Evolutionary conservation across 2,329 filamentous ascomycete genomes (phyloP).

Genomic region (Cladophialophora immunda): DNA sequence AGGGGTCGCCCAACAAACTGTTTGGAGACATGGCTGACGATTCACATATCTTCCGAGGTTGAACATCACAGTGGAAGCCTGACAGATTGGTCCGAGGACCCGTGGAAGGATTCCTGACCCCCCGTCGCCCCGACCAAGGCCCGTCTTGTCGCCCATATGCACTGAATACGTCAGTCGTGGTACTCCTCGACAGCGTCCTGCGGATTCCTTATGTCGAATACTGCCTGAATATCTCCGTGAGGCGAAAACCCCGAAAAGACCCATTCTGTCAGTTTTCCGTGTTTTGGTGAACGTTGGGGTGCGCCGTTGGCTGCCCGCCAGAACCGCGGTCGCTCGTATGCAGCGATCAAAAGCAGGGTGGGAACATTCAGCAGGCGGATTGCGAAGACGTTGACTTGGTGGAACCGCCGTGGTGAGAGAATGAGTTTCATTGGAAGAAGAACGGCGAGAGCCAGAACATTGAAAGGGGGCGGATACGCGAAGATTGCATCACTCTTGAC

Average conservation of each 20-base stretch:
- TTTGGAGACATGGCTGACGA: no score
- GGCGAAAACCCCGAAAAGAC: constrained; percentile 73
- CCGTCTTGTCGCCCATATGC: background rate
- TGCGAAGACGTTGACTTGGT: constrained; percentile 83
- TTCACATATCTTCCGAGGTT: no score
- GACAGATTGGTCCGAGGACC: no score
- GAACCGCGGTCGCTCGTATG: constrained; percentile 49
- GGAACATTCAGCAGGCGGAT: constrained; percentile 79
- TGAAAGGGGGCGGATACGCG: constrained; percentile 76
- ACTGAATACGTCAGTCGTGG: background rate
- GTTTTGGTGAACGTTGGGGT: constrained; percentile 62
- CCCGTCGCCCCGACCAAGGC: background rate
- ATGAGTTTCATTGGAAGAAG: constrained; percentile 71
- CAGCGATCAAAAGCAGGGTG: constrained; percentile 73
- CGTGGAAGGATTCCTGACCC: background rate
- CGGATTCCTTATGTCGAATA: constrained; percentile 76
- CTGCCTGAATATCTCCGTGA: constrained; percentile 75
- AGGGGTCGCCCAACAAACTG: no score
- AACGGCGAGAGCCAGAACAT: background rate
- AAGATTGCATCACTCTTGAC: constrained; percentile 86
- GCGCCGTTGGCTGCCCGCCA: background rate
- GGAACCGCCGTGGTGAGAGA: constrained; percentile 84
- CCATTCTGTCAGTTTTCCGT: constrained; percentile 61
- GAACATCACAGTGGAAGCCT: no score
- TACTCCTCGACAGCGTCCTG: constrained; percentile 59